Conservation (phyloP, 176 grass and related monocot species). For the Typha latifolia region DNA sequence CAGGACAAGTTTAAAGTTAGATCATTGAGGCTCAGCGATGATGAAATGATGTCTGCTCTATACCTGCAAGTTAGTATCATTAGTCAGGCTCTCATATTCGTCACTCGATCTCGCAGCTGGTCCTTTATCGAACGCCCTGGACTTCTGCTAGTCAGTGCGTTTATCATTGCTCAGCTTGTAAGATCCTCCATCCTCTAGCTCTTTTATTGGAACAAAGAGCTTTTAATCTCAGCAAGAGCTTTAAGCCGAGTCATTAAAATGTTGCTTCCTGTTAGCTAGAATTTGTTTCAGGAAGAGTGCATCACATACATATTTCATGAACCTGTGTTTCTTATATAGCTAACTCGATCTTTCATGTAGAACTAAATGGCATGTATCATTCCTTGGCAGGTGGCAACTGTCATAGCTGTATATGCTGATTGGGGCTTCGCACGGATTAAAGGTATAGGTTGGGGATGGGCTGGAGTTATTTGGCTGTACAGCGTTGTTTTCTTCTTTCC, state of each 20-base stretch:
- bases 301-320: too few relatives aligned
- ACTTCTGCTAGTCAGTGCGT: constrained; percentile 44
- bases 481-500: constrained; percentile 66
- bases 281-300: too few relatives aligned
- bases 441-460: constrained; percentile 89
- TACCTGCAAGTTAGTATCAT: constrained; percentile 99
- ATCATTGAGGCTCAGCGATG: constrained; percentile 25
- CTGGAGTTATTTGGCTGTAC: constrained; percentile 92
- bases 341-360: too few relatives aligned
- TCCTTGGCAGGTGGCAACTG: constrained; percentile 49
- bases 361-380: background rate
- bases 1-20: constrained; percentile 63
- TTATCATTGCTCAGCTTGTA: constrained; percentile 81
- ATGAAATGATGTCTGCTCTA: constrained; percentile 78
- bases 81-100: constrained; percentile 97
- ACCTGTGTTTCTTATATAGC: too few relatives aligned
- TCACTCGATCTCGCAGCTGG: constrained; percentile 66
- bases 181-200: constrained; percentile 5
- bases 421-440: constrained; percentile 50
- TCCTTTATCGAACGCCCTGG: constrained; percentile 64
- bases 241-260: too few relatives aligned
- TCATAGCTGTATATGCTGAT: constrained; percentile 52
- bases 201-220: background rate
- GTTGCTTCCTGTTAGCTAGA: too few relatives aligned
- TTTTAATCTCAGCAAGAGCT: too few relatives aligned